These are phyloP conservation scores for Hymenoscyphus fructigenus DNA, from an alignment of 2,329 filamentous ascomycete species.

Conservation along the genomic window DNA sequence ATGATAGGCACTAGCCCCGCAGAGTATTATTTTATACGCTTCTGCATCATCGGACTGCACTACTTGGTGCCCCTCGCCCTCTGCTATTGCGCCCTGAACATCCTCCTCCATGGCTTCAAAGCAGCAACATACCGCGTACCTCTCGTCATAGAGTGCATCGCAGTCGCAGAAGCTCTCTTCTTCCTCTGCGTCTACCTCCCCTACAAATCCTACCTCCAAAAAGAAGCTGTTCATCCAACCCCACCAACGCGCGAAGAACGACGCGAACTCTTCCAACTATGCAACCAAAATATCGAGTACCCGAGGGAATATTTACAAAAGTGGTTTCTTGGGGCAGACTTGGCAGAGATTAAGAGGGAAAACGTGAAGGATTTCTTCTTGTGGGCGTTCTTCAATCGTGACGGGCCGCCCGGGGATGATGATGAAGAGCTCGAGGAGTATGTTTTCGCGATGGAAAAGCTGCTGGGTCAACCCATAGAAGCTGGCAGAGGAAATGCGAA, in stretches of 20 bases:
- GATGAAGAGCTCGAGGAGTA: constrained; percentile 58
- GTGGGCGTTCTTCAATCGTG: constrained; percentile 59
- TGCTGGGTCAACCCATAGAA: constrained; percentile 49
- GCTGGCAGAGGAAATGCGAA: constrained; percentile 52
- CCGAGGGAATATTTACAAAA: constrained; percentile 51
- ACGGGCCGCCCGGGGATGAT: constrained; percentile 43
- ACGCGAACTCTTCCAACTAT: constrained; percentile 49
- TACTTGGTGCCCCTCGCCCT: constrained; percentile 50
- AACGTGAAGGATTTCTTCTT: constrained; percentile 60
- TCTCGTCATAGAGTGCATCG: constrained; percentile 41
- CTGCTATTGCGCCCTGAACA: constrained; percentile 42
- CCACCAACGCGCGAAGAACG: constrained; percentile 46
- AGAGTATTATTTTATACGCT: constrained; percentile 43
- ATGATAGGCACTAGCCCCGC: constrained; percentile 38
- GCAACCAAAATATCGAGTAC: constrained; percentile 52
- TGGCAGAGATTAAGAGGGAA: constrained; percentile 54
- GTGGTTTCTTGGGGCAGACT: constrained; percentile 57
- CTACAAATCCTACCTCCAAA: constrained; percentile 51
- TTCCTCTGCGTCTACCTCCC: constrained; percentile 54
- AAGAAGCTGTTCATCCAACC: constrained; percentile 50
- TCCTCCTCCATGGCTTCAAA: constrained; percentile 34
- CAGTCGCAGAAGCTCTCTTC: constrained; percentile 52
- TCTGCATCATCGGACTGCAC: constrained; percentile 48
- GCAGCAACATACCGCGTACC: constrained; percentile 34
- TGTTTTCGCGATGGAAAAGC: constrained; percentile 49